Evolutionary conservation across 768 basidiomycete genomes (phyloP), one percentile per base, ranked within the genome.

Genomic region (Termitomyces eurrhizus): DNA sequence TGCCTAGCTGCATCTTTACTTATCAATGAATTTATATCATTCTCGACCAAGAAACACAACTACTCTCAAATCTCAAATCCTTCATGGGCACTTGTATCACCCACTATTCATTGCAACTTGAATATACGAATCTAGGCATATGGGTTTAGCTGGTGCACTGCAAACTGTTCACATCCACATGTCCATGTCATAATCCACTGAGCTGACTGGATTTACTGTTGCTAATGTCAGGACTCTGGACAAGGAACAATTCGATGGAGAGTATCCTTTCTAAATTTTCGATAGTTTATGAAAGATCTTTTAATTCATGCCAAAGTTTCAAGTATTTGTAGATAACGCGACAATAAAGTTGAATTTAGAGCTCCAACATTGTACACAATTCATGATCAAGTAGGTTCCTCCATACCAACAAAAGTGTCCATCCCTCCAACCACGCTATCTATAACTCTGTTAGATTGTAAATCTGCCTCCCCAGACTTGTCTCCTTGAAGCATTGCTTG

Each of bases 371-470:
- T 29, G 48, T 44, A 21, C 18, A 42, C 18, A 21, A 21, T n/a
- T 13, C 12, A 21, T 9, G 18, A 56, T 65, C 56, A 78, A 45
- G 29, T 48, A 35, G 77, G 78, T 58, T 82, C 79, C 24, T 81
- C 80, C 75, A 81, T 75, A 5, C 79, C 79, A 7, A 81, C 78
- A 59, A 82, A 77, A 21, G 58, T 72, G 13, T 75, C 78, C 58
- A 81, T 65, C 2, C 76, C 75, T 48, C 64, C 69, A 2, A 73
- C 63, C 3, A 77, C 67, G 5, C 67, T 67, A n/a, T 65, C 70
- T 11, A 74, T 69, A 16, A 76, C 66, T 12, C 72, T 74, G 9
- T 52, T 58, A 6, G 66, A 53, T 24, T 56, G 55, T 4, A 60
- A 53, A 48, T 57, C 39, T 24, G 57, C 60, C 14, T 75, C 70